Evolutionary conservation across 306 rosid genomes (phyloP).

Genomic region (Gastrolobium villosum): DNA sequence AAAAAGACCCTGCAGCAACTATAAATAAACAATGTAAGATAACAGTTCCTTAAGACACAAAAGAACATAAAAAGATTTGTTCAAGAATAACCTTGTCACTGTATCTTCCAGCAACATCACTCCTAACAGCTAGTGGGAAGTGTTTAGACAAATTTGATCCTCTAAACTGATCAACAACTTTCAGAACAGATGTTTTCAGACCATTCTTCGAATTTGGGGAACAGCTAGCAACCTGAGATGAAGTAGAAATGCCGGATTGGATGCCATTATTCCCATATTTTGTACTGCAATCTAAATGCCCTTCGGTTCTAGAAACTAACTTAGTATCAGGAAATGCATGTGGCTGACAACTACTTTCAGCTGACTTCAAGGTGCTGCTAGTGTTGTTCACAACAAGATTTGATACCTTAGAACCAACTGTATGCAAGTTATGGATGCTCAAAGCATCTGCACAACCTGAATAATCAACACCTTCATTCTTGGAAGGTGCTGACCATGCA

Average conservation of each 20-base stretch:
- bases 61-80: conserved; percentile 11
- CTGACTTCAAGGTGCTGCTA: conserved; percentile 52
- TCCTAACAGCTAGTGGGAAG: conserved; percentile 51
- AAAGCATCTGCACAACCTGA: conserved; percentile 50
- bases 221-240: conserved; percentile 56
- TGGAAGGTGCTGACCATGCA: conserved; percentile 47
- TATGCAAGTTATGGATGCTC: conserved; percentile 47
- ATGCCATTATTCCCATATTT: conserved; percentile 51
- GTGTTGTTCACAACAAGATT: conserved; percentile 51
- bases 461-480: conserved; percentile 45
- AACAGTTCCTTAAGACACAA: conserved; percentile 1
- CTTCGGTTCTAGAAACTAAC: conserved; percentile 53
- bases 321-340: conserved; percentile 45
- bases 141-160: conserved; percentile 70
- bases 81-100: conserved; percentile 68
- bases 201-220: conserved; percentile 64
- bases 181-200: conserved; percentile 63
- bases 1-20: conserved; percentile 73
- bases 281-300: conserved; percentile 45
- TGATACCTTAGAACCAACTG: conserved; percentile 54
- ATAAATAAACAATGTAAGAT: conserved; percentile 39
- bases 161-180: conserved; percentile 75
- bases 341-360: conserved; percentile 49
- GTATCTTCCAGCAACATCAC: conserved; percentile 65
- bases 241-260: conserved; percentile 55